Base-by-base conservation (phyloP, 805 yeast species). In the Candida pini region DNA sequence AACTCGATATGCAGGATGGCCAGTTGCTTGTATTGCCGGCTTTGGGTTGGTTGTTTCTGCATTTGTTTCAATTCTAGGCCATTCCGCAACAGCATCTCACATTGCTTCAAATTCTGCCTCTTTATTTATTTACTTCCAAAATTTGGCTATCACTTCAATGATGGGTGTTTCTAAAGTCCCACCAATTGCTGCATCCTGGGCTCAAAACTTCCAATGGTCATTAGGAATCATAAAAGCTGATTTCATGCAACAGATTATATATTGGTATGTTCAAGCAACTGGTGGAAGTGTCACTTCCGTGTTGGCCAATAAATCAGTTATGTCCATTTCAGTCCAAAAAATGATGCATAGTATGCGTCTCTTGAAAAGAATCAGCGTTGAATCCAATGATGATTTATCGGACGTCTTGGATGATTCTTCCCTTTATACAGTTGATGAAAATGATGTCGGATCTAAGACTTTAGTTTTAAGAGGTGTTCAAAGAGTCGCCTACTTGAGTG, bases 151-250 rank as follows among this genome's bases (percentile, higher is more conserved):
- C 40, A 81, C 90, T 14, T 75, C 95, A 13, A 89, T 92, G 96
- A 81, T 88, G 88, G 96, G 94, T 37, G 97, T 90, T 20, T 74
- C 86, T 15, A 68, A 76, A 41, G 84, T 87, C 15, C 98, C 98
- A 2, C 98, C 98, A 3, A 89, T 92, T 47, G 97, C 97, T 5
- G 87, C 95, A 3, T 89, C 97, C 3, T 90, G 98, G 98, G 79
- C 94, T 21, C 96, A 90, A 62, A 92, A 90, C 64, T 92, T 92
- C 68, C 79, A 77, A 60, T 90, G 97, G 97, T 79, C 97, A 2
- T 74, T 90, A 74, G 98, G 98, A 30, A 80, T 90, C 44, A 84
- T 92, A 49, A 71, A 73, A 35, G 76, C 78, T 6, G 59, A 62
- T 10, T 85, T 88, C 51, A 81, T 90, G 76, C 96, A 89, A 58